These are phyloP conservation scores for Gloeostereum incarnatum DNA, from an alignment of 768 basidiomycete genomes.

Conservation along the genomic window DNA sequence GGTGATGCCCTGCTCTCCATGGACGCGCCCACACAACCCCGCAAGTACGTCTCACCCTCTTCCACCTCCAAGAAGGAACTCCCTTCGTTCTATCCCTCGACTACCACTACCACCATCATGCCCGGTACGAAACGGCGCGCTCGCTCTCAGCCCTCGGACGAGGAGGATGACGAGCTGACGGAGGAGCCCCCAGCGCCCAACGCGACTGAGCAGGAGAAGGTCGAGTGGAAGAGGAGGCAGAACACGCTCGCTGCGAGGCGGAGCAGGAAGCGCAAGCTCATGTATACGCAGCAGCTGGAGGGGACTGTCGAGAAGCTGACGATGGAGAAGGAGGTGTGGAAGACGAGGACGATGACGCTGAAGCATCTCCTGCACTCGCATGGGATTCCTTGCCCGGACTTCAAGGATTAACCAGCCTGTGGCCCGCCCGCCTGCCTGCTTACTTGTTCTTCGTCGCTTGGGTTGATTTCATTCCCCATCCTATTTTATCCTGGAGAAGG, in stretches of 20 bases:
- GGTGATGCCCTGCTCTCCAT: slow-evolving; percentile 9
- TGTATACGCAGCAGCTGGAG: slow-evolving; percentile 52
- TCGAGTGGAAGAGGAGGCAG: slow-evolving; percentile 58
- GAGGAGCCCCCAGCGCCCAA: slow-evolving; percentile 16
- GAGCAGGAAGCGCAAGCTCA: slow-evolving; percentile 54
- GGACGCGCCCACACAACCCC: slow-evolving; percentile 56
- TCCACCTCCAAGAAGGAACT: slow-evolving; percentile 56
- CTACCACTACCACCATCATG: too few species aligned
- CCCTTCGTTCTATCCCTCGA: slow-evolving; percentile 20
- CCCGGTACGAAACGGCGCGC: slow-evolving; percentile 1
- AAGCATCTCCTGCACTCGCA: slow-evolving; percentile 38
- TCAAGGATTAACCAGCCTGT: slow-evolving; percentile 15
- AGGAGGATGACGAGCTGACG: slow-evolving; percentile 30
- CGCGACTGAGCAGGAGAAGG: slow-evolving; percentile 40
- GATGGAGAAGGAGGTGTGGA: slow-evolving; percentile 45
- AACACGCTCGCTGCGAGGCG: slow-evolving; percentile 69
- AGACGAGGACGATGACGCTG: slow-evolving; percentile 25
- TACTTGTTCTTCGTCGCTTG: neutral
- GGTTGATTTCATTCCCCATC: too few species aligned
- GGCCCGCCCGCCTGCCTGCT: slow-evolving; percentile 2
- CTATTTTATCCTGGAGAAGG: too few species aligned
- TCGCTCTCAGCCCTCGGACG: slow-evolving; percentile 22
- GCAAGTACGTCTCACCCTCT: slow-evolving; percentile 46
- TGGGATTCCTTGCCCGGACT: slow-evolving; percentile 33
- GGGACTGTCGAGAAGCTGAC: slow-evolving; percentile 31